Base-by-base conservation (phyloP, 2,329 filamentous ascomycete genomes). In the Fusarium annulatum region DNA sequence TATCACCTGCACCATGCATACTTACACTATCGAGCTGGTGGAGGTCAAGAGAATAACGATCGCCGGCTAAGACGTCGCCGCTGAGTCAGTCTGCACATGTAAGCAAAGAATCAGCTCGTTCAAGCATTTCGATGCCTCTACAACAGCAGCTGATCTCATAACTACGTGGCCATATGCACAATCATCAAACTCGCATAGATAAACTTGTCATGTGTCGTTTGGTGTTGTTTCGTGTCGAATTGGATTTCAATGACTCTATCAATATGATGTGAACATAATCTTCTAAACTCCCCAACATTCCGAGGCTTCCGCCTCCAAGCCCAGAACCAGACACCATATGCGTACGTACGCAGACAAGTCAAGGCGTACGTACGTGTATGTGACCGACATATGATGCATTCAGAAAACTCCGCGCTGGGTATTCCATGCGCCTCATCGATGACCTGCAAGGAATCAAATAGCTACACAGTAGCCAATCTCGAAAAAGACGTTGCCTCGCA, bases 321-420 rank as follows among this genome's bases (percentile, higher is more conserved):
- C 63, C 60, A 67, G 64, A 59, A 57, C 65, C 57, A 61, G 69
- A 60, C 49, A 51, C 58, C 71, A 58, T 53, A 67, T 60, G 64
- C 53, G 60, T 51, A 64, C 61, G 38, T 48, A 61, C 61, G 34
- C 51, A 48, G 38, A 42, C 43, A 57, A 48, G 26, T 38, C 43
- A 57, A 57, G 16, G 9, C 26, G 33, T 55, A 57, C 30, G 33
- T 33, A 12, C 39, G 55, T 33, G 46, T 28, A 48, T 19, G 19
- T 15, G 19, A 55, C 60, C 49, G 53, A 68, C 64, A 73, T 65
- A 69, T 60, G 68, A 49, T 69, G 67, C 59, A 69, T 52, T 72
- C 59, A 69, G 67, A 74, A 70, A 78, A 78, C 75, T 77, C 76
- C 74, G 68, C 74, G 74, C 64, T 77, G 58, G 19, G 53, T 72